Base-by-base conservation (phyloP, 2,329 filamentous ascomycete species). In the Diaporthe velutina region DNA sequence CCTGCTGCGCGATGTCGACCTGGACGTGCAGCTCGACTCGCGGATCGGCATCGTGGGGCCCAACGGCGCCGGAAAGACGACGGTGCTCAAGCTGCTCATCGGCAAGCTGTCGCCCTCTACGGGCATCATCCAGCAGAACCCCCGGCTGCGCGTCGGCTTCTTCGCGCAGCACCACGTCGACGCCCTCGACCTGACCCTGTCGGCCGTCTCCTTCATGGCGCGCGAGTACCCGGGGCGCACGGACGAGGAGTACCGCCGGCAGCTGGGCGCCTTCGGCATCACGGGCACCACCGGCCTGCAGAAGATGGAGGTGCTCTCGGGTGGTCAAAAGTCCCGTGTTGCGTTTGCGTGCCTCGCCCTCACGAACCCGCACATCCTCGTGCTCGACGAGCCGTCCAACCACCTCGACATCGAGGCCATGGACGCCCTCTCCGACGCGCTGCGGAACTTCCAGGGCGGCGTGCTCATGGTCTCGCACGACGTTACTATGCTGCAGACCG, bases 401-500 rank as follows among this genome's bases (percentile, higher is more conserved):
- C 97, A 99, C 85, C 88, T 99, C 80, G 97, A 99, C 91, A 98
- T 99, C 79, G 97, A 99, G 84, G 97, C 97, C 77, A 98, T 99
- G 97, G 97, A 99, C 83, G 96, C 97, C 15, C 88, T 99, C 70
- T 93, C 95, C 6, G 92, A 93, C 40, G 97, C 97, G 22, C 88
- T 99, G 79, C 90, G 92, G 79, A 91, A 93, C 77, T 99, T 98
- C 86, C 90, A 98, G 85, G 97, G 97, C 76, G 97, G 97, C 83
- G 96, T 99, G 73, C 87, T 99, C 80, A 98, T 99, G 95, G 97
- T 99, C 74, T 98, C 94, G 81, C 97, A 99, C 93, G 97, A 99
- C 83, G 97, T 99, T 71, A 98, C 97, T 1, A 98, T 99, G 95
- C 84, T 99, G 84, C 95, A 98, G 87, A 98, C 94, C 71, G 97